phyloP scores from a whole-genome alignment of 169 alveolate genomes.

The Cryptosporidium xiaoi region DNA sequence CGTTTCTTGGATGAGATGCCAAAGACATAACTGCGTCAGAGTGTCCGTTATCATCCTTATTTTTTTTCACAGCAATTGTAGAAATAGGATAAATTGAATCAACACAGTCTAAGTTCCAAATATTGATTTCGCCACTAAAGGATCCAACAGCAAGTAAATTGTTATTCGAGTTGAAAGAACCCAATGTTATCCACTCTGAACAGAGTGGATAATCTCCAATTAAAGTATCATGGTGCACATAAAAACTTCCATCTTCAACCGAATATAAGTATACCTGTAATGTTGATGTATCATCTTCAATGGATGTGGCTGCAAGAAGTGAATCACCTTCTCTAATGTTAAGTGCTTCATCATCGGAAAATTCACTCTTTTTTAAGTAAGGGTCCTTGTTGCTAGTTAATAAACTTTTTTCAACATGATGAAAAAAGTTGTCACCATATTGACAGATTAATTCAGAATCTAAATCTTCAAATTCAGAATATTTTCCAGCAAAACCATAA shows the following conservation, averaged over 20 bases:
- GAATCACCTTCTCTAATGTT: slow-evolving; percentile 72
- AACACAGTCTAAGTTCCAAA: slow-evolving; percentile 77
- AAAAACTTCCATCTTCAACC: slow-evolving; percentile 76
- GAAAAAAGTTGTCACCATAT: slow-evolving; percentile 64
- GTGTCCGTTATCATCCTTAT: slow-evolving; percentile 21
- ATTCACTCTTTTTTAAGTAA: slow-evolving; percentile 40
- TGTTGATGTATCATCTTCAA: slow-evolving; percentile 77
- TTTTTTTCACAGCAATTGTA: not conserved
- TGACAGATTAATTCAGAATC: not conserved
- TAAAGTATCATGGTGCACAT: slow-evolving; percentile 79
- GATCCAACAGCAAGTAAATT: slow-evolving; percentile 77
- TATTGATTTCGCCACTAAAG: slow-evolving; percentile 70
- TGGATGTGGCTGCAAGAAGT: slow-evolving; percentile 74
- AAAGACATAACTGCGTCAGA: slow-evolving; percentile 77
- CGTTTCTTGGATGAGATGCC: slow-evolving; percentile 24
- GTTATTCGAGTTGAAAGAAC: not conserved
- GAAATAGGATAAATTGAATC: slow-evolving; percentile 77
- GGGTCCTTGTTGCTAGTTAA: slow-evolving; percentile 34
- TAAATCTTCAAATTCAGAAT: not conserved
- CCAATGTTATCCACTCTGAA: slow-evolving; percentile 74
- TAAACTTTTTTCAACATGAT: slow-evolving; percentile 46
- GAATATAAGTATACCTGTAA: slow-evolving; percentile 79
- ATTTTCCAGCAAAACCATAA: not conserved
- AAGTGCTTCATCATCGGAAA: slow-evolving; percentile 78
- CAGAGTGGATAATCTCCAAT: slow-evolving; percentile 78